A percentile compares a stretch with the other conserved stretches of the same genome.
Conservation (phyloP, 768 basidiomycete genomes). For the Lactifluus echinatus region DNA sequence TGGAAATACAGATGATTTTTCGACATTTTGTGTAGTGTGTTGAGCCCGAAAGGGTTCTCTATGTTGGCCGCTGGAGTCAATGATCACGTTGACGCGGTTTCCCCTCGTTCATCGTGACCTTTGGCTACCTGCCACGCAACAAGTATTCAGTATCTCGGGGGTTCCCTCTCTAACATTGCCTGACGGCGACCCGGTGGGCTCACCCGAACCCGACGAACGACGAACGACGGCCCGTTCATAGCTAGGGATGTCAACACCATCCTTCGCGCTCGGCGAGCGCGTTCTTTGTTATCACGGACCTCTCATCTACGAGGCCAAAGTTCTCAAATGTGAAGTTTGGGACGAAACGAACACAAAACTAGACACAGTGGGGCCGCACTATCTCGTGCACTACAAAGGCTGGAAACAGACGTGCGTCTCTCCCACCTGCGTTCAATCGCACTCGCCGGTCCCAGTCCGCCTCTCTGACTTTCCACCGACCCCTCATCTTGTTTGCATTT, state of each 20-base stretch:
- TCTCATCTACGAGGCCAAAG: conserved; percentile 91
- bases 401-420: conserved; percentile 95
- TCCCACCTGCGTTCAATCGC: conserved; percentile 11
- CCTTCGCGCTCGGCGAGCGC: conserved; percentile 40
- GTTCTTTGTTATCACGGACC: conserved; percentile 94
- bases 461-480: not conserved
- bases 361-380: conserved; percentile 66
- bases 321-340: conserved; percentile 60
- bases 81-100: not conserved
- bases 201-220: no score
- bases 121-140: not conserved
- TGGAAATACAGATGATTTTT: no score
- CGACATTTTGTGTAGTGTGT: no score
- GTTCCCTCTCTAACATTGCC: no score
- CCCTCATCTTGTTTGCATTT: not conserved
- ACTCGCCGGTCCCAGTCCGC: no score
- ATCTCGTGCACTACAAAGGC: conserved; percentile 97
- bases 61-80: no score
- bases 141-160: no score
- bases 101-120: not conserved
- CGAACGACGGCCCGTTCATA: not conserved
- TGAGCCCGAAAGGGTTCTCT: no score
- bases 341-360: conserved; percentile 54
- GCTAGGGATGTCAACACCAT: conserved; percentile 10
- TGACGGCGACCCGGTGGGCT: not conserved